phyloP scores from a whole-genome alignment of 2,329 filamentous ascomycete genomes.

The Xylaria hypoxylon region DNA sequence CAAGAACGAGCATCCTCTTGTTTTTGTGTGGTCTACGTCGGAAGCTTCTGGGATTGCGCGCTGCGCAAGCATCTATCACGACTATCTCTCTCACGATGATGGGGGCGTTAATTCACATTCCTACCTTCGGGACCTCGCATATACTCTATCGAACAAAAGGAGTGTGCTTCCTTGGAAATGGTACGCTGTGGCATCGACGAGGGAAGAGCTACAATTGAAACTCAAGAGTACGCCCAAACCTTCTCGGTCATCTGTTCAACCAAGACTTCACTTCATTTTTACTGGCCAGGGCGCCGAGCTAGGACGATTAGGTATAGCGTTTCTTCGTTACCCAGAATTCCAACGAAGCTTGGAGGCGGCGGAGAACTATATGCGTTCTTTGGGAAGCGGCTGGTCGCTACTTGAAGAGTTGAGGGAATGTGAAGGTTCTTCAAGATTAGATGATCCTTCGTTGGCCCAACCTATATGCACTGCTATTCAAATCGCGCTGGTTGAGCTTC shows the following conservation, averaged over 20 bases:
- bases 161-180: background rate
- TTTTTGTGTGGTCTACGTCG: background rate
- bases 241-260: background rate
- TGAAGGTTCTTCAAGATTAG: background rate
- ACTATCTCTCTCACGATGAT: no score
- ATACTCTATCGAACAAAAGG: background rate
- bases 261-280: background rate
- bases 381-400: no score
- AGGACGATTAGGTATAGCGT: no score
- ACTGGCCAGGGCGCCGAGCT: background rate
- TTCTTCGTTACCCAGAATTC: no score
- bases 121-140: background rate
- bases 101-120: no score
- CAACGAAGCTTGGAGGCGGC: no score
- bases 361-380: no score
- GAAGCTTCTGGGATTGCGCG: background rate
- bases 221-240: background rate
- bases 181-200: background rate
- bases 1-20: no score
- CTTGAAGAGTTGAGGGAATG: no score
- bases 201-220: background rate
- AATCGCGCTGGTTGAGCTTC: background rate
- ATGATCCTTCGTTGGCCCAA: background rate
- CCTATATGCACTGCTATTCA: no score
- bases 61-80: no score